A percentile compares a stretch with the other conserved stretches of the same genome.
Evolutionary conservation across 495 filamentous ascomycete species (phyloP).

Genomic region (Penicillium odoratum): DNA sequence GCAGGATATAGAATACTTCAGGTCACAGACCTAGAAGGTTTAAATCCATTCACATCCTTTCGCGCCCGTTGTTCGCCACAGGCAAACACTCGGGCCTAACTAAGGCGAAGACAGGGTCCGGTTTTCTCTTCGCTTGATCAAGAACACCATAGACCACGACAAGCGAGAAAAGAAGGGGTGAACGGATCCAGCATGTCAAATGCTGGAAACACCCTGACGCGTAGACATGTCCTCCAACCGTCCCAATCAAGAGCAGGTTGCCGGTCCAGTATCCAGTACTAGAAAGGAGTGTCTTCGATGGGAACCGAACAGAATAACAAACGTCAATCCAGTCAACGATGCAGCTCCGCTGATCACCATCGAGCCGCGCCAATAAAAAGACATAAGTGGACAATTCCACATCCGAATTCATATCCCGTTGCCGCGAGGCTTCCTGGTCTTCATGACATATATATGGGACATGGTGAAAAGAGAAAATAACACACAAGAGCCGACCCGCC

Average conservation of each 20-base stretch:
- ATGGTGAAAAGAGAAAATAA: conserved; percentile 34
- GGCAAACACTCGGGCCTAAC: conserved; percentile 18
- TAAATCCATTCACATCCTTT: conserved; percentile 7
- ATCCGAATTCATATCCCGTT: conserved; percentile 52
- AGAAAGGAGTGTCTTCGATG: conserved; percentile 32
- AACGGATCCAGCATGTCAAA: conserved; percentile 34
- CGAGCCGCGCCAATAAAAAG: conserved; percentile 41
- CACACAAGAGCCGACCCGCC: conserved; percentile 55
- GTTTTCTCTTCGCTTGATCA: conserved; percentile 5
- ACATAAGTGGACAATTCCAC: conserved; percentile 43
- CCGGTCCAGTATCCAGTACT: conserved; percentile 51
- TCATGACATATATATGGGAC: conserved; percentile 52
- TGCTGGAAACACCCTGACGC: conserved; percentile 25
- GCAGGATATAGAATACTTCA: conserved; percentile 9
- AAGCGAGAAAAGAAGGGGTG: conserved; percentile 14
- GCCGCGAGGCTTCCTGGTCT: conserved; percentile 64
- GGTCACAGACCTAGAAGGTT: conserved; percentile 25
- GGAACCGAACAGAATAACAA: conserved; percentile 15
- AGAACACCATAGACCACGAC: conserved; percentile 10
- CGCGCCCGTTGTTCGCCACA: conserved; percentile 23
- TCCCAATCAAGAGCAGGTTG: conserved; percentile 18
- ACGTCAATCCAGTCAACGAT: conserved; percentile 25
- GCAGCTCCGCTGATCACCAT: conserved; percentile 12
- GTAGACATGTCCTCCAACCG: conserved; percentile 33
- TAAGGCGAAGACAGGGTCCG: conserved; percentile 3